phyloP scores from a whole-genome alignment of 495 filamentous ascomycete genomes.

The Lasiosphaeris hirsuta region DNA sequence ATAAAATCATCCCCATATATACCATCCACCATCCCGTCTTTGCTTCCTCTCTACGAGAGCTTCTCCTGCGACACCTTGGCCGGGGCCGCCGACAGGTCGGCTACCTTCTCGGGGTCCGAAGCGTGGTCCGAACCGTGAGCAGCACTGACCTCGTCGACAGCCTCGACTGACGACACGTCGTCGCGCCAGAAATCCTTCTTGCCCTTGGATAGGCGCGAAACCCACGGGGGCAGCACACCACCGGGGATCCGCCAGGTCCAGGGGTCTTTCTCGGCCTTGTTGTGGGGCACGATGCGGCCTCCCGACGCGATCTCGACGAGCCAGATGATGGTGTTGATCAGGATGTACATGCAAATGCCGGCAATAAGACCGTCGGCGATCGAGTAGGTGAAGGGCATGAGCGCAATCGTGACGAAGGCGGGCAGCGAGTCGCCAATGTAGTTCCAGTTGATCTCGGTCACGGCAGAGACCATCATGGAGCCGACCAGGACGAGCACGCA shows the following conservation, averaged over 20 bases:
- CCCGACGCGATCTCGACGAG: constrained; percentile 58
- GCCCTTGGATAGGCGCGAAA: constrained; percentile 55
- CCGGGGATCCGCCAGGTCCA: constrained; percentile 69
- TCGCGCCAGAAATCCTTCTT: constrained; percentile 46
- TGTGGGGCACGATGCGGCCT: constrained; percentile 67
- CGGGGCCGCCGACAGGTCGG: not conserved
- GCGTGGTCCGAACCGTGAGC: not conserved
- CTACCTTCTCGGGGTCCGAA: constrained; percentile 7
- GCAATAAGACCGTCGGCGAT: constrained; percentile 76
- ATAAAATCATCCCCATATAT: not conserved
- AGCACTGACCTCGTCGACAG: constrained; percentile 9
- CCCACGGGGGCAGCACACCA: constrained; percentile 68
- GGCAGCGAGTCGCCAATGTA: constrained; percentile 76
- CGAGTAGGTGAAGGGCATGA: constrained; percentile 84
- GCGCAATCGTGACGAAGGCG: constrained; percentile 72
- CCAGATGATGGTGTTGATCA: constrained; percentile 64
- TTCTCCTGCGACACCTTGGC: not conserved
- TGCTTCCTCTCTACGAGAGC: not conserved
- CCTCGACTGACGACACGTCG: not conserved
- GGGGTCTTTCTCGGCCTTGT: constrained; percentile 67
- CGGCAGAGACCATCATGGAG: constrained; percentile 72
- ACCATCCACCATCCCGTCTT: not conserved
- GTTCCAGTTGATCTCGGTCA: constrained; percentile 77
- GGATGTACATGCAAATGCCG: constrained; percentile 69
- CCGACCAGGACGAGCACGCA: constrained; percentile 79